Percentiles rank a stretch among this genome's conserved stretches.
Conservation (phyloP, 805 yeast genomes). For the Ogataea allantospora region DNA sequence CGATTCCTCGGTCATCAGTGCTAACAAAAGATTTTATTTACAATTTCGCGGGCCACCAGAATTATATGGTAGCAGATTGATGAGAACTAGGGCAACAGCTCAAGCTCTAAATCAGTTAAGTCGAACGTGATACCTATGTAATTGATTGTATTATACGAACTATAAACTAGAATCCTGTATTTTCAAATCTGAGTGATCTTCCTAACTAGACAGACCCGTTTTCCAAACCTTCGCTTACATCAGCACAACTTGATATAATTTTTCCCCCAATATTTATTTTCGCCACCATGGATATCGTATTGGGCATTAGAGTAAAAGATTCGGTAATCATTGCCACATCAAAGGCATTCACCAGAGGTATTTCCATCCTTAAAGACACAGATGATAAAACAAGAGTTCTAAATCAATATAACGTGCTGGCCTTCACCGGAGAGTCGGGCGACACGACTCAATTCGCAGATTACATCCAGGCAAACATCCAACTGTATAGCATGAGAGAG, state of each 20-base stretch:
- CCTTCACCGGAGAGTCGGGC: slow-evolving; percentile 94
- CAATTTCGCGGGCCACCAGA: neutral
- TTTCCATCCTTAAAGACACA: slow-evolving; percentile 70
- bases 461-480: slow-evolving; percentile 88
- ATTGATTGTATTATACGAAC: neutral
- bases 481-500: slow-evolving; percentile 83
- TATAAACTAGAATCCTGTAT: too few species aligned
- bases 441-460: slow-evolving; percentile 96
- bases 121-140: too few species aligned
- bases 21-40: too few species aligned
- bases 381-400: slow-evolving; percentile 80
- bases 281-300: slow-evolving; percentile 74
- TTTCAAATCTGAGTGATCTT: too few species aligned
- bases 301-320: slow-evolving; percentile 82
- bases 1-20: too few species aligned
- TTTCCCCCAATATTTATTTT: slow-evolving; percentile 7
- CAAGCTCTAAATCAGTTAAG: too few species aligned
- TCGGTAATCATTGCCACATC: slow-evolving; percentile 90
- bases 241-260: slow-evolving; percentile 1
- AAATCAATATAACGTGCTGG: slow-evolving; percentile 76
- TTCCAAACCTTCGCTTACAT: neutral
- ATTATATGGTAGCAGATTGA: neutral
- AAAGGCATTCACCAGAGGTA: slow-evolving; percentile 88
- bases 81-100: neutral
- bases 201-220: too few species aligned